phyloP scores from a whole-genome alignment of 176 grass and related monocot species.

The Zoysia pacifica region DNA sequence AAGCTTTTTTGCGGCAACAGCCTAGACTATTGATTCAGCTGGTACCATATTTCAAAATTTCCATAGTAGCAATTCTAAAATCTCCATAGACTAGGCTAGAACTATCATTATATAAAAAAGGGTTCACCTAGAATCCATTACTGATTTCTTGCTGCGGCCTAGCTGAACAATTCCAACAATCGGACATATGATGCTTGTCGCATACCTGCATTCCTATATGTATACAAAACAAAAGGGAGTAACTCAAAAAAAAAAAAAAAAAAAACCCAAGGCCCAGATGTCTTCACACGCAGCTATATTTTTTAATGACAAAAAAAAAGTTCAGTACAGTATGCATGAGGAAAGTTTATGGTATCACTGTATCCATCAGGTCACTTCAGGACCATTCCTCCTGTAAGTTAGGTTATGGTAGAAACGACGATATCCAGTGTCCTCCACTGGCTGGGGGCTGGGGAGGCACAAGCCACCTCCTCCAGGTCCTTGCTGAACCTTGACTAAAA shows the following conservation, averaged over 20 bases:
- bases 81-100: no score
- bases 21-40: background rate
- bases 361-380: slow-evolving; percentile 31
- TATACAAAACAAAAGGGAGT: background rate
- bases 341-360: slow-evolving; percentile 23
- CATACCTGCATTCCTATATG: slow-evolving; percentile 23
- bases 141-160: no score
- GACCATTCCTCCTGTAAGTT: background rate
- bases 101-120: no score
- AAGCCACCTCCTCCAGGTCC: slow-evolving; percentile 15
- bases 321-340: slow-evolving; percentile 37
- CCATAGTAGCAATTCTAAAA: no score
- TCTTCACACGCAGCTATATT: background rate
- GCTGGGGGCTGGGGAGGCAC: slow-evolving; percentile 17
- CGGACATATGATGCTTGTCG: slow-evolving; percentile 14
- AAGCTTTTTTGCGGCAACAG: background rate
- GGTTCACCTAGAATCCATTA: no score
- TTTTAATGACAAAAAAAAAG: slow-evolving; percentile 28
- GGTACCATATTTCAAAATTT: background rate
- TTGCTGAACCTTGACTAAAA: slow-evolving; percentile 16
- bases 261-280: background rate
- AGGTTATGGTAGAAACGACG: background rate
- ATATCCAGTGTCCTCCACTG: background rate
- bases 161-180: no score
- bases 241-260: background rate